phyloP scores from a whole-genome alignment of 148 eudicot species.

The Drosera capensis region DNA sequence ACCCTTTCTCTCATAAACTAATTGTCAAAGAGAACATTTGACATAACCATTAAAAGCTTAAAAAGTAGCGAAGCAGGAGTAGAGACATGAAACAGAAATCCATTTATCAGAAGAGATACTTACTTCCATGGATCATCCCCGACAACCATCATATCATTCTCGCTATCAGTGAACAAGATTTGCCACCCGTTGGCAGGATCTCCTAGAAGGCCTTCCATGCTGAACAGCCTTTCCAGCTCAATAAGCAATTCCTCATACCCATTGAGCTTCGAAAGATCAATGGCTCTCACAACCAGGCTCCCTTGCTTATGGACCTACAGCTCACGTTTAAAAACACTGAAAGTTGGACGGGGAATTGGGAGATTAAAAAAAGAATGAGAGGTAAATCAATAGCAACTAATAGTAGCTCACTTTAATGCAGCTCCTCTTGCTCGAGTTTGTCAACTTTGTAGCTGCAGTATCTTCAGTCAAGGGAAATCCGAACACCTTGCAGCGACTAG shows the following conservation, averaged over 20 bases:
- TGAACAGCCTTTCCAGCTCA: slow-evolving; percentile 63
- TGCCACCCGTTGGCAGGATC: slow-evolving; percentile 73
- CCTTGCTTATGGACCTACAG: slow-evolving; percentile 90
- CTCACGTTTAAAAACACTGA: slow-evolving; percentile 1
- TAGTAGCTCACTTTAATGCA: slow-evolving; percentile 63
- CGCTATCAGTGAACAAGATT: slow-evolving; percentile 70
- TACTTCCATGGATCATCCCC: slow-evolving; percentile 96
- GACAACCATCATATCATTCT: slow-evolving; percentile 79
- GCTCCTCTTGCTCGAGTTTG: slow-evolving; percentile 54
- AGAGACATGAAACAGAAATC: neutral
- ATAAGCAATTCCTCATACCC: slow-evolving; percentile 44
- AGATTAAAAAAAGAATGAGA: neutral
- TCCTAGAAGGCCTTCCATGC: slow-evolving; percentile 66
- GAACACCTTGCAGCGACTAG: slow-evolving; percentile 37
- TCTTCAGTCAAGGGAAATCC: slow-evolving; percentile 54
- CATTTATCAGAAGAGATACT: no score
- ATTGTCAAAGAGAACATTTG: no score
- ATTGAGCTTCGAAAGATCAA: slow-evolving; percentile 57
- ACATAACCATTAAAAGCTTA: neutral
- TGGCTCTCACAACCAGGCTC: slow-evolving; percentile 74
- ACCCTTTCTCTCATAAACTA: no score
- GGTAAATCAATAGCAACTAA: neutral
- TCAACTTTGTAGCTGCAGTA: slow-evolving; percentile 20
- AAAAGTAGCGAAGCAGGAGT: neutral
- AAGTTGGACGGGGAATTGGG: slow-evolving; percentile 2